phyloP scores from a whole-genome alignment of 2,329 filamentous ascomycete species.

The Microdochium trichocladiopsis region DNA sequence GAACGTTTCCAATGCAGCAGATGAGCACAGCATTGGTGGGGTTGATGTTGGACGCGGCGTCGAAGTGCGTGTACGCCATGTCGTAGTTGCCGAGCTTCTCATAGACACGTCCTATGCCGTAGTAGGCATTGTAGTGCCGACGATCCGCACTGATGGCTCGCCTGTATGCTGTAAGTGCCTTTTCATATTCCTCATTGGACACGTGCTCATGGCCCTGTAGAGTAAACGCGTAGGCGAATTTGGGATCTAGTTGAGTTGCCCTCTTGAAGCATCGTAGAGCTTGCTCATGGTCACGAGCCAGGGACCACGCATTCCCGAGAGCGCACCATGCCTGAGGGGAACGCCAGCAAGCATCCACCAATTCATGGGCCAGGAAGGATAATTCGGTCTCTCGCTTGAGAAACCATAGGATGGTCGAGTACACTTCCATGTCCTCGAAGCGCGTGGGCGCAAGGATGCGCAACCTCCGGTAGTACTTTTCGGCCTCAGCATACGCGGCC shows the following conservation, averaged over 20 bases:
- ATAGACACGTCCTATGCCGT: constrained; percentile 76
- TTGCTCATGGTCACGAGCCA: constrained; percentile 88
- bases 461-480: constrained; percentile 76
- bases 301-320: constrained; percentile 88
- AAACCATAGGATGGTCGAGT: constrained; percentile 98
- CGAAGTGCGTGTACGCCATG: constrained; percentile 86
- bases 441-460: constrained; percentile 74
- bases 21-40: constrained; percentile 89
- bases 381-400: constrained; percentile 87
- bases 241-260: constrained; percentile 82
- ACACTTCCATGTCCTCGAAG: constrained; percentile 94
- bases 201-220: constrained; percentile 95
- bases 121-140: constrained; percentile 97
- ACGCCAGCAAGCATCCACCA: constrained; percentile 79
- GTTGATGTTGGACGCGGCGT: constrained; percentile 81
- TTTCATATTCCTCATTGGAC: constrained; percentile 94
- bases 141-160: constrained; percentile 78
- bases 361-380: constrained; percentile 84
- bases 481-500: constrained; percentile 76
- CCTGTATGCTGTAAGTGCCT: constrained; percentile 81
- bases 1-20: constrained; percentile 82
- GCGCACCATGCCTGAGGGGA: constrained; percentile 96
- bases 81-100: constrained; percentile 88
- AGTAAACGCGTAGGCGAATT: constrained; percentile 93
- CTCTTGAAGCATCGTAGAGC: constrained; percentile 91